Percentiles rank a stretch among this genome's conserved stretches.
Conservation (phyloP, 225 moss, liverwort and hornwort species). For the Antitrichia curtipendula region DNA sequence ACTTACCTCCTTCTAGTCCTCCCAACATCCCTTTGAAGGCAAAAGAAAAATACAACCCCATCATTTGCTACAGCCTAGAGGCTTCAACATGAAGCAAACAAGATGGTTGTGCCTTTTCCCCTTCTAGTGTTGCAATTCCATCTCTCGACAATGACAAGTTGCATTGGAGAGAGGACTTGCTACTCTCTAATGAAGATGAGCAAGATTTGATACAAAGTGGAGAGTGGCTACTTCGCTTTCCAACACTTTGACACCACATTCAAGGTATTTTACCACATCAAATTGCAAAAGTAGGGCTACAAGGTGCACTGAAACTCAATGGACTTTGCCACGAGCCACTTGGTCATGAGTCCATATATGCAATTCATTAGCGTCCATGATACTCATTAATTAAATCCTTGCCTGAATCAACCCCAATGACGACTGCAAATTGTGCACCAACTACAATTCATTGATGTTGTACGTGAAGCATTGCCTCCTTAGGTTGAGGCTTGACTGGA, state of each 20-base stretch:
- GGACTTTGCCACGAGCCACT: background rate
- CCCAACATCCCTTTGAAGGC: background rate
- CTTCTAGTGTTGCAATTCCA: fast-evolving
- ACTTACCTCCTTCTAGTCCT: fast-evolving
- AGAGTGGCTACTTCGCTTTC: background rate
- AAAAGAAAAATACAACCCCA: background rate
- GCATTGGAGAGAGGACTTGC: fast-evolving
- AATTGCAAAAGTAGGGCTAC: background rate
- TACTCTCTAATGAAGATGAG: fast-evolving
- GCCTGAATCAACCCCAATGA: fast-evolving
- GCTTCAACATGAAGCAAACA: fast-evolving
- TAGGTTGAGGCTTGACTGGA: fast-evolving
- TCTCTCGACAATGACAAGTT: background rate
- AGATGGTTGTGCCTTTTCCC: fast-evolving
- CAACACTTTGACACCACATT: fast-evolving
- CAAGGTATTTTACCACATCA: background rate
- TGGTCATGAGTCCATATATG: fast-evolving
- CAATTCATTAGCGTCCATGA: background rate
- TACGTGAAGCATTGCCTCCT: fast-evolving
- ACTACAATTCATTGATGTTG: no score
- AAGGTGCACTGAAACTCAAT: background rate
- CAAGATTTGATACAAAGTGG: background rate
- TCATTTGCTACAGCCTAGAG: no score
- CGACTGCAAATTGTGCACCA: fast-evolving
- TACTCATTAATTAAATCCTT: background rate